phyloP scores from a whole-genome alignment of 441 rosid genomes.

The Erodium chrysanthum region DNA sequence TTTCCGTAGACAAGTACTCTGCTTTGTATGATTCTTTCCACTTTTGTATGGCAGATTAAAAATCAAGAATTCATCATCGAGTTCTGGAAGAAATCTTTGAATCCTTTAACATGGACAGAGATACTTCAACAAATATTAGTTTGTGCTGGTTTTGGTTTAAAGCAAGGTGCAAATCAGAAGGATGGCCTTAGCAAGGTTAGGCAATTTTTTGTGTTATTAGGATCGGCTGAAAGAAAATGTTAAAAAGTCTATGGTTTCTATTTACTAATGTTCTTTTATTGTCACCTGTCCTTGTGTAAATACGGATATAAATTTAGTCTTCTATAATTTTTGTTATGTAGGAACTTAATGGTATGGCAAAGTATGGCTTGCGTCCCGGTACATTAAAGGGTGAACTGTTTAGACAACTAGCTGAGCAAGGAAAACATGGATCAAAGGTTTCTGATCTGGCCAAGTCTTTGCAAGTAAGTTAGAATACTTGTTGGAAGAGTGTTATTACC shows the following conservation, averaged over 20 bases:
- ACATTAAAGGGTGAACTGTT: conserved; percentile 81
- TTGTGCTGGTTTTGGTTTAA: conserved; percentile 89
- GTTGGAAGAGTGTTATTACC: background rate
- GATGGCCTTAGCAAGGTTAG: conserved; percentile 59
- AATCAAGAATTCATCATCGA: conserved; percentile 48
- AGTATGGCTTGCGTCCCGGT: conserved; percentile 55
- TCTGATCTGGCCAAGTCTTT: conserved; percentile 57
- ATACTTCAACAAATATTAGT: conserved; percentile 67
- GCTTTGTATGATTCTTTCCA: background rate
- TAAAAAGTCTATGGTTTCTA: no score
- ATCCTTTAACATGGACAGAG: conserved; percentile 90
- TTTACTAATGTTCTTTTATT: no score
- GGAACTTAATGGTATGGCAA: conserved; percentile 74
- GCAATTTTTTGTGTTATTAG: background rate
- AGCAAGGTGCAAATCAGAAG: conserved; percentile 38
- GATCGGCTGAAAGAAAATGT: background rate
- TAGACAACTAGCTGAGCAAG: conserved; percentile 48
- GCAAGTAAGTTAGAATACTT: conserved; percentile 34
- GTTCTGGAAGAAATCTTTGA: conserved; percentile 71
- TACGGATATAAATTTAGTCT: conserved; percentile 16
- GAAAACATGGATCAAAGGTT: conserved; percentile 61
- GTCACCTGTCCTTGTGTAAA: background rate
- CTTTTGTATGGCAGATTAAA: conserved; percentile 47
- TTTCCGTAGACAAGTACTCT: background rate
- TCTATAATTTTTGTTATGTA: conserved; percentile 20